Conservation (phyloP, 2,329 filamentous ascomycete genomes). For the Aspergillus hortae region DNA sequence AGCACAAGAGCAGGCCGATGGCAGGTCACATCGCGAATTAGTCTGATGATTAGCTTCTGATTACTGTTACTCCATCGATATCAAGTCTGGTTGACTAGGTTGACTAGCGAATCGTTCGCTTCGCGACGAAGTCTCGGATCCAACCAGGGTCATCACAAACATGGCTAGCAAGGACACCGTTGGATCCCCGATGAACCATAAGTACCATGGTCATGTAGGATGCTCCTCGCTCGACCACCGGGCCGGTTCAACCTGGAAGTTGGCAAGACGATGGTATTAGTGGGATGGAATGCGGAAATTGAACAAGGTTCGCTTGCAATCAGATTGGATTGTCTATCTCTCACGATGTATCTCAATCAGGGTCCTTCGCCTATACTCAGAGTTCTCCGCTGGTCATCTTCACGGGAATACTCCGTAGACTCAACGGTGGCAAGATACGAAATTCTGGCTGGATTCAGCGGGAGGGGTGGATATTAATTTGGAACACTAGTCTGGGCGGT, state of each 20-base stretch:
- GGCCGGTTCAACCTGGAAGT: neutral
- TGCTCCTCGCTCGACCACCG: neutral
- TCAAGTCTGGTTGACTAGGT: conserved; percentile 1
- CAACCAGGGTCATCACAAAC: neutral
- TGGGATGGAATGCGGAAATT: neutral
- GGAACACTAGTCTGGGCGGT: conserved; percentile 10
- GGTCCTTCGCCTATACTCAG: neutral
- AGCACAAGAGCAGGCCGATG: no score
- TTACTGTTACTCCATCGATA: conserved; percentile 3
- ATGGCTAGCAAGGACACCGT: conserved; percentile 5
- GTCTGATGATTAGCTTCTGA: neutral
- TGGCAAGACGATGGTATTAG: neutral
- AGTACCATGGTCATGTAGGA: conserved; percentile 5
- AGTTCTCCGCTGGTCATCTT: neutral
- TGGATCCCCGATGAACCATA: conserved; percentile 6
- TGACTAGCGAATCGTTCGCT: neutral
- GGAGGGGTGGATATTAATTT: conserved; percentile 7
- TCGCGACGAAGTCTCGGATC: neutral
- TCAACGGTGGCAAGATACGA: neutral
- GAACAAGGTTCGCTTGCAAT: no score
- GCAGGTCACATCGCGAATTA: no score
- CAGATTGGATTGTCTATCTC: no score
- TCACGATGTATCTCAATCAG: no score
- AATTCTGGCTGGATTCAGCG: neutral
- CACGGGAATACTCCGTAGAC: neutral